phyloP scores from a whole-genome alignment of 2,329 filamentous ascomycete genomes.

The Xylaria sp. region DNA sequence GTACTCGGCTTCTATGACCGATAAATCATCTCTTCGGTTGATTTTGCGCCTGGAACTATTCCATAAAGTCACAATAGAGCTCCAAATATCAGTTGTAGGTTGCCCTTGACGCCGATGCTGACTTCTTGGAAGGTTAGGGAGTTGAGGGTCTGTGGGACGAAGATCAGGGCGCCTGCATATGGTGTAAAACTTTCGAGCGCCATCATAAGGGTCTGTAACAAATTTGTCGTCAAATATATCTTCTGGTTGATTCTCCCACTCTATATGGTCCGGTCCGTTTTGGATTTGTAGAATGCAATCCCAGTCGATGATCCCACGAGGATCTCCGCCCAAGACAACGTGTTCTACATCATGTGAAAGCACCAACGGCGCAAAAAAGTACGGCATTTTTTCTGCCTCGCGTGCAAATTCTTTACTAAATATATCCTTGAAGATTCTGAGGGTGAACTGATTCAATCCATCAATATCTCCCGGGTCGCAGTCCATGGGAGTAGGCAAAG shows the following conservation, averaged over 20 bases:
- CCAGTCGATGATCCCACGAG: slow-evolving; percentile 69
- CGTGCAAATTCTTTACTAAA: slow-evolving; percentile 88
- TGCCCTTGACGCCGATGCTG: slow-evolving; percentile 52
- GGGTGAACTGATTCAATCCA: slow-evolving; percentile 76
- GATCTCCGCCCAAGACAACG: slow-evolving; percentile 31
- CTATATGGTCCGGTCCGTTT: slow-evolving; percentile 47
- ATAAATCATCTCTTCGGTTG: slow-evolving; percentile 74
- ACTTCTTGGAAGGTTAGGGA: slow-evolving; percentile 62
- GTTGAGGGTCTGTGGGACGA: slow-evolving; percentile 73
- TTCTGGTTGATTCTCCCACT: slow-evolving; percentile 58
- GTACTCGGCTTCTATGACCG: slow-evolving; percentile 80
- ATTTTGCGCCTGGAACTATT: slow-evolving; percentile 65
- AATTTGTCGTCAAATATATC: slow-evolving; percentile 65
- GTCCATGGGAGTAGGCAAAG: slow-evolving; percentile 57
- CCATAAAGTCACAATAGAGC: slow-evolving; percentile 85
- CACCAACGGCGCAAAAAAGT: slow-evolving; percentile 78
- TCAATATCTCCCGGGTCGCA: slow-evolving; percentile 59
- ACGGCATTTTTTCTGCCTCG: slow-evolving; percentile 74
- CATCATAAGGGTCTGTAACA: slow-evolving; percentile 68
- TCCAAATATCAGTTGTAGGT: slow-evolving; percentile 72
- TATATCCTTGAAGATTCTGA: slow-evolving; percentile 81
- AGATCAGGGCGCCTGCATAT: slow-evolving; percentile 66
- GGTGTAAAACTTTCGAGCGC: slow-evolving; percentile 71
- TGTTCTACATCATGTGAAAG: slow-evolving; percentile 48
- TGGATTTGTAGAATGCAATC: slow-evolving; percentile 58